Evolutionary conservation across 257 asterid genomes (phyloP), one percentile per base, ranked within the genome.

Genomic region (Fraxinus cuspidata): DNA sequence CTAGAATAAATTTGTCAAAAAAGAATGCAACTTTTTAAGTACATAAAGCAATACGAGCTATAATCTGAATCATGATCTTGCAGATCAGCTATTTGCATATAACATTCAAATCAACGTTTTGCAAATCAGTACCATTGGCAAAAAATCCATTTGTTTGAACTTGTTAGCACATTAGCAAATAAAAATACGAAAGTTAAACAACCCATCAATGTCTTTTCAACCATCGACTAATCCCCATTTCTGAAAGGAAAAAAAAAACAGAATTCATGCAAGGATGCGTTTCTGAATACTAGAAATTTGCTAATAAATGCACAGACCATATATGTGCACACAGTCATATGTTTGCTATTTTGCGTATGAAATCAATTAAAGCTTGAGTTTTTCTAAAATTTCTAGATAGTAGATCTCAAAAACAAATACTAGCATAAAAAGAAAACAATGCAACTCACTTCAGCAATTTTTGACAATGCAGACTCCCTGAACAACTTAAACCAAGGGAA

Each of bases 401-500:
- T 34, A 5, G 64, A 76, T 72, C 74, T 18, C 44, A 63, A 27
- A 34, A 67, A 72, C 35, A 44, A 42, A 13, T 1, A 56, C 32
- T 47, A n/a, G 4, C 16, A 35, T 32, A 29, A 1, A 38, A 13
- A 5, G 18, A 13, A 35, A 1, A 27, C 13, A 65, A n/a, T 71
- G 34, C 34, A 71, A 90, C 97, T 91, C 87, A 92, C 97, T 77
- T 92, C 95, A 44, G 94, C 89, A 32, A 85, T 81, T 78, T 90
- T 87, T 0, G 90, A 86, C 83, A 94, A 81, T 1, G 89, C 31
- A 32, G 97, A 94, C 85, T 94, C 98, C 83, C 93, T 89, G 89
- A 94, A 89, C 88, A 94, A 35, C 83, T 90, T 92, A 74, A 84
- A 78, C 98, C 98, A 92, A 7, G 98, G 97, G 80, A 94, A 94